A percentile compares a stretch with the other conserved stretches of the same genome.
phyloP scores from a whole-genome alignment of 371 early-diverging fungal species.

The Amoeboaphelidium occidentale region DNA sequence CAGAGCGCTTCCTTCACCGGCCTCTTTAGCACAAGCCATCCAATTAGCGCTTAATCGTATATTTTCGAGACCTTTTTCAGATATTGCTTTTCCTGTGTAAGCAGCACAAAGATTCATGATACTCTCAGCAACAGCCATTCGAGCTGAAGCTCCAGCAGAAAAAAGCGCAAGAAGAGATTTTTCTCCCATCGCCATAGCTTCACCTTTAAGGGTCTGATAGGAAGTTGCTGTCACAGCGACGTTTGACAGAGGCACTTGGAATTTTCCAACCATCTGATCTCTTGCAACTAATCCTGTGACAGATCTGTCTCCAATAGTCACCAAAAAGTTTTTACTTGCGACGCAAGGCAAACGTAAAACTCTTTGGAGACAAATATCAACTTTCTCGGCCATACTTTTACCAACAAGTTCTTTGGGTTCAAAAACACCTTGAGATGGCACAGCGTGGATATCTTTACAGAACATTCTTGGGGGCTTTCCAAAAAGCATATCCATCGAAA shows the following conservation, averaged over 20 bases:
- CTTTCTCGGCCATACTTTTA: too few species aligned
- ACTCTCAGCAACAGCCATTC: slow-evolving; percentile 84
- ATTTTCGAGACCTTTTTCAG: slow-evolving; percentile 19
- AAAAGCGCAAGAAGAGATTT: slow-evolving; percentile 68
- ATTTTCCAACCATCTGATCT: slow-evolving; percentile 90
- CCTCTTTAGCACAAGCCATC: slow-evolving; percentile 80
- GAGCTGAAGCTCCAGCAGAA: slow-evolving; percentile 54
- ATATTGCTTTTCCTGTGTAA: slow-evolving; percentile 18
- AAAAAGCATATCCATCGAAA: slow-evolving; percentile 81
- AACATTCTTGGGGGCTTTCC: slow-evolving; percentile 91
- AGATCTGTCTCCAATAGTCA: slow-evolving; percentile 88
- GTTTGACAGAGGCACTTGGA: slow-evolving; percentile 91
- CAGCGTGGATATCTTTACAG: too few species aligned
- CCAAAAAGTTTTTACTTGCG: slow-evolving; percentile 72
- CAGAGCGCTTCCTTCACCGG: slow-evolving; percentile 72
- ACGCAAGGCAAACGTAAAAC: slow-evolving; percentile 67
- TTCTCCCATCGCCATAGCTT: slow-evolving; percentile 95
- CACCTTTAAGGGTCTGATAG: slow-evolving; percentile 40
- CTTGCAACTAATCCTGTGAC: slow-evolving; percentile 79
- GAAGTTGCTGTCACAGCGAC: slow-evolving; percentile 65
- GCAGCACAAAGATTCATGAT: slow-evolving; percentile 77
- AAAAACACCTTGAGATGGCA: too few species aligned
- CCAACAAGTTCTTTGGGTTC: too few species aligned
- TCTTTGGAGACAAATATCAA: slow-evolving; percentile 11
- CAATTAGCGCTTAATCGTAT: slow-evolving; percentile 84